Evolutionary conservation across 345 rosid genomes (phyloP).

Genomic region (Gossypium stocksii): DNA sequence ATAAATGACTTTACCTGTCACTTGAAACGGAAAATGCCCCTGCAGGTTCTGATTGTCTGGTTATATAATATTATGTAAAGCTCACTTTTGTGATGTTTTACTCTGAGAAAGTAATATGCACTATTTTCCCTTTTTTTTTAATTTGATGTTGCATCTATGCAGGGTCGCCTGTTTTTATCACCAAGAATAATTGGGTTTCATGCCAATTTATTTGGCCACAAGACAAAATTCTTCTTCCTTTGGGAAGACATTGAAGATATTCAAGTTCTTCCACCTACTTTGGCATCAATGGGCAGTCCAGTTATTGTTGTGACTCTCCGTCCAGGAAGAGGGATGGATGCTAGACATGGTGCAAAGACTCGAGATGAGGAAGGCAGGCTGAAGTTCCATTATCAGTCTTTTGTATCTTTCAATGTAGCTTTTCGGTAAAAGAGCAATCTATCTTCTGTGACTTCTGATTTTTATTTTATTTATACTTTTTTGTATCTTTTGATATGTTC

Average conservation of each 20-base stretch:
- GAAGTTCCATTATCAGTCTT: constrained; percentile 89
- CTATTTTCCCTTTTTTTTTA: background rate
- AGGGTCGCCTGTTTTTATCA: constrained; percentile 94
- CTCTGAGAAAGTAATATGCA: constrained; percentile 1
- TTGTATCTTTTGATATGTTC: background rate
- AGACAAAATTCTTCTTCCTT: constrained; percentile 88
- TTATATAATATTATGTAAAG: constrained; percentile 8
- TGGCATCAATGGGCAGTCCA: constrained; percentile 96
- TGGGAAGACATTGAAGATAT: constrained; percentile 97
- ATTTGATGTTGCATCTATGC: constrained; percentile 24
- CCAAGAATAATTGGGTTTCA: constrained; percentile 90
- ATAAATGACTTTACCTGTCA: constrained; percentile 98
- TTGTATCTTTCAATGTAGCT: constrained; percentile 85
- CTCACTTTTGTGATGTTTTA: constrained; percentile 5
- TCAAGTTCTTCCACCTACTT: constrained; percentile 69
- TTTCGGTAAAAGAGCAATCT: constrained; percentile 54
- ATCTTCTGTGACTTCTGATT: background rate
- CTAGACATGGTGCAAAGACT: constrained; percentile 81
- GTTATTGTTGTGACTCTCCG: constrained; percentile 71
- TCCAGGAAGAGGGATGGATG: constrained; percentile 78
- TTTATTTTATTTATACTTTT: background rate
- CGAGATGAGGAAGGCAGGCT: constrained; percentile 93
- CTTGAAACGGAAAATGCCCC: constrained; percentile 85
- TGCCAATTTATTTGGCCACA: constrained; percentile 85
- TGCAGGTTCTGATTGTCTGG: constrained; percentile 55